A percentile compares a stretch with the other conserved stretches of the same genome.
Conservation (phyloP, 352 stramenopile genomes). For the Phytophthora pinifolia region DNA sequence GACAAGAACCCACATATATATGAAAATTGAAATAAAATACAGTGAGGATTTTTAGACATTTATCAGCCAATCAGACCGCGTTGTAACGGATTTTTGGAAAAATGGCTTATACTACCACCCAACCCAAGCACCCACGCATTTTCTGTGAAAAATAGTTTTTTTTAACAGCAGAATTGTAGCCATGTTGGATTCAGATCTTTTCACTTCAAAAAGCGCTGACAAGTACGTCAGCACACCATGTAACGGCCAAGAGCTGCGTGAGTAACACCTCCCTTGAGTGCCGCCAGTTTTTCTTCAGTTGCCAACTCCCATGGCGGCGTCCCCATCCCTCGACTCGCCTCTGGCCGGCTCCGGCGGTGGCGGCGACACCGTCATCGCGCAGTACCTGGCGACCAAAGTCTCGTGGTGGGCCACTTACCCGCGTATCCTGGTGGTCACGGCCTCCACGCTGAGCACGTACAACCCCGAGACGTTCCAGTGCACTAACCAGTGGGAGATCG, state of each 20-base stretch:
- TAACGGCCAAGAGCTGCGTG: conserved; percentile 5
- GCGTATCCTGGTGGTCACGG: conserved; percentile 55
- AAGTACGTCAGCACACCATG: conserved; percentile 18
- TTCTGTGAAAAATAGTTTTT: too few species aligned
- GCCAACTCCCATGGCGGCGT: conserved; percentile 24
- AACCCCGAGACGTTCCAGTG: conserved; percentile 69
- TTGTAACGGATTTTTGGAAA: too few species aligned
- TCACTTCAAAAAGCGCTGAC: not conserved
- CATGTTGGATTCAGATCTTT: conserved; percentile 3
- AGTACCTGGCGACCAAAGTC: conserved; percentile 73
- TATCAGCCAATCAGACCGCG: too few species aligned
- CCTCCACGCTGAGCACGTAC: conserved; percentile 57
- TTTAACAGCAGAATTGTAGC: conserved; percentile 12
- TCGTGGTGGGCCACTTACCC: conserved; percentile 65
- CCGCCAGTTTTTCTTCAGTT: conserved; percentile 8
- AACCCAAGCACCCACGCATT: too few species aligned
- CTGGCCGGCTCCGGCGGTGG: conserved; percentile 11
- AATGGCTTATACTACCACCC: too few species aligned
- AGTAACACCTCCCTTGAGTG: not conserved
- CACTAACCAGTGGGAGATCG: conserved; percentile 71
- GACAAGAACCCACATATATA: too few species aligned
- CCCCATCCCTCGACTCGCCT: conserved; percentile 7
- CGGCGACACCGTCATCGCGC: conserved; percentile 46
- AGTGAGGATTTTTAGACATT: too few species aligned
- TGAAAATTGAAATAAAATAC: too few species aligned